Conservation (phyloP, 2,329 filamentous ascomycete species). For the Trichophyton mentagrophytes region DNA sequence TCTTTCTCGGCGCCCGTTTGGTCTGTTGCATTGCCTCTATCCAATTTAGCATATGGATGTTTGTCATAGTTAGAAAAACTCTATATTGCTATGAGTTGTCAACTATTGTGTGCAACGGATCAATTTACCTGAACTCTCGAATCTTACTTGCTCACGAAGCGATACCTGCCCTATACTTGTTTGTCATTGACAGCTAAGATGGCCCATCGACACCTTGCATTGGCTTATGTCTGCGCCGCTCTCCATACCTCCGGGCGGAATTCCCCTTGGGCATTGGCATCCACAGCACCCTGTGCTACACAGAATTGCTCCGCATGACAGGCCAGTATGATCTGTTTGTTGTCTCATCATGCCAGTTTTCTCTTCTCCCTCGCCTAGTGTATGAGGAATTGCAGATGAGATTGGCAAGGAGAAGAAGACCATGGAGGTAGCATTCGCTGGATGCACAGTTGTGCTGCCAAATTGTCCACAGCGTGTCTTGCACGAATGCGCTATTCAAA, state of each 20-base stretch:
- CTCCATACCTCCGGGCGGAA: background rate
- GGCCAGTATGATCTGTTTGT: conserved; percentile 2
- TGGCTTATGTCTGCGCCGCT: background rate
- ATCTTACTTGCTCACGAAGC: background rate
- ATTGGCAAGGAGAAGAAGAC: background rate
- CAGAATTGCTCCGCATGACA: background rate
- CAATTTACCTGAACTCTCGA: background rate
- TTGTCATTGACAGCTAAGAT: background rate
- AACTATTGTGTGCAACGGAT: conserved; percentile 1
- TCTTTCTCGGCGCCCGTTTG: background rate
- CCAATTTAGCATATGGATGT: background rate
- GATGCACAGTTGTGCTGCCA: background rate
- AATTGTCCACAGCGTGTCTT: background rate
- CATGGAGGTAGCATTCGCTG: background rate
- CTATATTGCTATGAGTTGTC: conserved; percentile 3
- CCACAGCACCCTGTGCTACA: background rate
- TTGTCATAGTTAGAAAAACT: conserved; percentile 2
- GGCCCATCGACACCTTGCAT: background rate
- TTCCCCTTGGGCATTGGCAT: background rate
- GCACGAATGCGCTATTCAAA: background rate
- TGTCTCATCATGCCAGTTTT: background rate
- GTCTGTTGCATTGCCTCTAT: background rate
- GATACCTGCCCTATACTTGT: background rate
- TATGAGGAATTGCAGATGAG: background rate
- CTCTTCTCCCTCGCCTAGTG: background rate